Percentiles rank a stretch among this genome's conserved stretches.
These are phyloP conservation scores for Lactarius deliciosus DNA, from an alignment of 768 basidiomycete genomes.

Conservation along the genomic window DNA sequence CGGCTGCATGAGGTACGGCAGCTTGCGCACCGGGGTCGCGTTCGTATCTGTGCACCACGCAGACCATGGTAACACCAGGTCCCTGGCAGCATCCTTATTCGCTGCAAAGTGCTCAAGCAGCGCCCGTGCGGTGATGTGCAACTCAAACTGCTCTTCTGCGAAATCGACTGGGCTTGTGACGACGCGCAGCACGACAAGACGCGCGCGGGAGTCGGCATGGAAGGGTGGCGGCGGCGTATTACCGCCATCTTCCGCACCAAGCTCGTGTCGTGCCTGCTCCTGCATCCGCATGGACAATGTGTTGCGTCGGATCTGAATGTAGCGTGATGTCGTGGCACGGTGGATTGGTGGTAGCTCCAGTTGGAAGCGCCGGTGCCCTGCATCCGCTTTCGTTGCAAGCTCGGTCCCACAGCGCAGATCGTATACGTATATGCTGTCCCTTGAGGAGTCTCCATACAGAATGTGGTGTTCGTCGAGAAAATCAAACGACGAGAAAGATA, in stretches of 20 bases:
- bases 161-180: slow-evolving; percentile 15
- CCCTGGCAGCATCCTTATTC: neutral
- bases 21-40: neutral
- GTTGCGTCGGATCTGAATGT: slow-evolving; percentile 20
- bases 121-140: slow-evolving; percentile 11
- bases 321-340: slow-evolving; percentile 7
- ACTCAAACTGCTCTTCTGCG: slow-evolving; percentile 21
- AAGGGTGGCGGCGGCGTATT: neutral
- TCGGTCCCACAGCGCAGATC: slow-evolving; percentile 6
- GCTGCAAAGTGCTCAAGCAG: slow-evolving; percentile 1
- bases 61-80: slow-evolving; percentile 6
- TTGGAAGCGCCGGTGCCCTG: slow-evolving; percentile 3
- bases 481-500: slow-evolving; percentile 16
- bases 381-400: neutral
- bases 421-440: slow-evolving; percentile 19
- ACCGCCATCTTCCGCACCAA: neutral
- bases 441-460: slow-evolving; percentile 1
- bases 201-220: slow-evolving; percentile 17
- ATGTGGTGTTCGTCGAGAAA: slow-evolving; percentile 26
- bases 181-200: slow-evolving; percentile 14
- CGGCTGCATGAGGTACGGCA: slow-evolving; percentile 14
- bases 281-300: slow-evolving; percentile 9
- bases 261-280: neutral
- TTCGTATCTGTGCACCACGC: neutral
- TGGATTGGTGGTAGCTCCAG: slow-evolving; percentile 14